Evolutionary conservation across 345 rosid genomes (phyloP).

Genomic region (Trapa bicornis): DNA sequence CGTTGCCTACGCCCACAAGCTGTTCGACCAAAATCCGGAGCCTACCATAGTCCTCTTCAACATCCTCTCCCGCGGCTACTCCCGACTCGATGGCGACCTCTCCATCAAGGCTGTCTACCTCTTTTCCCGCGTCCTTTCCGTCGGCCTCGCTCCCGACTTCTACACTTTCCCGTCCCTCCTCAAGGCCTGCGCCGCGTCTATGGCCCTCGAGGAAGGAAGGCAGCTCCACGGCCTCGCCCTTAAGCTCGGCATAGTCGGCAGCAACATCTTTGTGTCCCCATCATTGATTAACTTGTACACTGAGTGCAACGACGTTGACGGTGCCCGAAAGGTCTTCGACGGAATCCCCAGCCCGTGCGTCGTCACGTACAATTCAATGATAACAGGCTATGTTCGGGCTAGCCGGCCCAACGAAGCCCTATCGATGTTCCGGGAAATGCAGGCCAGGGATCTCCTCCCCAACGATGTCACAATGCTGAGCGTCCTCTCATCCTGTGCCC

Average conservation of each 20-base stretch:
- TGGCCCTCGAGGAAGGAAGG: constrained; percentile 48
- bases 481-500: constrained; percentile 67
- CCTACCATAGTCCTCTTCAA: constrained; percentile 52
- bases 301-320: constrained; percentile 50
- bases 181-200: constrained; percentile 38
- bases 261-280: constrained; percentile 44
- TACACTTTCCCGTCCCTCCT: constrained; percentile 65
- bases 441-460: constrained; percentile 38
- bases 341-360: constrained; percentile 47
- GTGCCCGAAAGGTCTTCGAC: constrained; percentile 49
- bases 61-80: constrained; percentile 57
- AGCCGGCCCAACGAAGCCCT: constrained; percentile 67
- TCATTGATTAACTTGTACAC: constrained; percentile 60
- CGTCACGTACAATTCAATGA: constrained; percentile 65
- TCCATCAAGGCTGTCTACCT: constrained; percentile 32
- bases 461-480: constrained; percentile 67
- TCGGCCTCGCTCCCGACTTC: constrained; percentile 39
- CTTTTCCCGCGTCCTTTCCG: constrained; percentile 30
- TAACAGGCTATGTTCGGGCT: constrained; percentile 48
- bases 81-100: constrained; percentile 18
- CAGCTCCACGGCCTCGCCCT: constrained; percentile 40
- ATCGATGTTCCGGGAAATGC: constrained; percentile 63
- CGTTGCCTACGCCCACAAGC: constrained; percentile 37
- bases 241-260: constrained; percentile 36
- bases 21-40: constrained; percentile 45